A percentile compares a stretch with the other conserved stretches of the same genome.
phyloP scores from a whole-genome alignment of 169 alveolate genomes.

The Perkinsus olseni region DNA sequence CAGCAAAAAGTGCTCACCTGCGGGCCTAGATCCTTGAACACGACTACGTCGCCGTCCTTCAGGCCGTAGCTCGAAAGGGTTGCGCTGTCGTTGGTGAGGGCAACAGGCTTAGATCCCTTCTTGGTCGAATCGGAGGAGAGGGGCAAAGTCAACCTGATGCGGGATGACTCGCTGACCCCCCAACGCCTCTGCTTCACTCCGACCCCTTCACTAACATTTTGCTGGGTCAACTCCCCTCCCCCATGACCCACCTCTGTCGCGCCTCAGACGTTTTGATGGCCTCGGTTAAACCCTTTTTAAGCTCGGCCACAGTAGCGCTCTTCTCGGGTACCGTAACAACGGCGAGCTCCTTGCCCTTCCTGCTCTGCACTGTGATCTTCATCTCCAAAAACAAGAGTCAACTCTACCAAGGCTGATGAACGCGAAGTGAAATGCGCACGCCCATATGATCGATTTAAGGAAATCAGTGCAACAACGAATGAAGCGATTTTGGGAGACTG shows the following conservation, averaged over 20 bases:
- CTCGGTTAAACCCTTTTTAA: neutral
- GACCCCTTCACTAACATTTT: too few species aligned
- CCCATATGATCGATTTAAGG: neutral
- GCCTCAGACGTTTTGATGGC: neutral
- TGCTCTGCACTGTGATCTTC: neutral
- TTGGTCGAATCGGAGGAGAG: neutral
- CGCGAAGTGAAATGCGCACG: neutral
- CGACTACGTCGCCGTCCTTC: neutral
- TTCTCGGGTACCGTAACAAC: neutral
- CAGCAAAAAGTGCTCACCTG: neutral
- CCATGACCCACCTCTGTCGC: neutral
- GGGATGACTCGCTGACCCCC: neutral
- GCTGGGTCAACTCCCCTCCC: neutral
- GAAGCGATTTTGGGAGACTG: too few species aligned
- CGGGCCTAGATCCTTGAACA: neutral
- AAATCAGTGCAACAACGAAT: too few species aligned
- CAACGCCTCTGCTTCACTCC: too few species aligned
- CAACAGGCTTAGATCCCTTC: neutral
- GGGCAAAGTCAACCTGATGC: neutral
- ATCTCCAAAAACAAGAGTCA: neutral
- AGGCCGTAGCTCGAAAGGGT: slow-evolving; percentile 24
- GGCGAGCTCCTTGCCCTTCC: neutral
- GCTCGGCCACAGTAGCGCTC: neutral
- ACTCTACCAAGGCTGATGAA: neutral
- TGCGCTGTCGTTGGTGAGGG: slow-evolving; percentile 12